These are phyloP conservation scores for Penicillium sp. DNA, from an alignment of 2,329 filamentous ascomycete genomes.

Conservation along the genomic window DNA sequence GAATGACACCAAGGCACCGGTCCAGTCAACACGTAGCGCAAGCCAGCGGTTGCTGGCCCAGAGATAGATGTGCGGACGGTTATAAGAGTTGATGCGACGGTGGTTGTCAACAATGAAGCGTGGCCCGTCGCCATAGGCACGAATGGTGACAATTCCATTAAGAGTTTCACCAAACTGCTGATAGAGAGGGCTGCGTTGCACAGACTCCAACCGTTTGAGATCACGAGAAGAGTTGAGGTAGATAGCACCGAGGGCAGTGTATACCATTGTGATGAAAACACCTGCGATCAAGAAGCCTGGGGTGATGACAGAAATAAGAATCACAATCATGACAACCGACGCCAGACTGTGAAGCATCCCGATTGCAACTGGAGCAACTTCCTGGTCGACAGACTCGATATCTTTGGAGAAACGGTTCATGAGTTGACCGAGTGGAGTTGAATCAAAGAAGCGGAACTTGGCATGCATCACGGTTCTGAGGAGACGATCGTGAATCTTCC, in stretches of 20 bases:
- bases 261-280: conserved; percentile 74
- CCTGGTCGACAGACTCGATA: conserved; percentile 88
- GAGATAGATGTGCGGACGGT: conserved; percentile 88
- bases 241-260: conserved; percentile 75
- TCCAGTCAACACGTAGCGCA: conserved; percentile 80
- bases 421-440: conserved; percentile 87
- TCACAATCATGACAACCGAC: conserved; percentile 74
- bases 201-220: conserved; percentile 87
- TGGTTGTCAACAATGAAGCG: conserved; percentile 93
- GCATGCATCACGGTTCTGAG: conserved; percentile 76
- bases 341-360: conserved; percentile 61
- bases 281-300: conserved; percentile 85
- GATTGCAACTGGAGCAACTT: conserved; percentile 88
- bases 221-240: conserved; percentile 92
- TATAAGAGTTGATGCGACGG: conserved; percentile 78
- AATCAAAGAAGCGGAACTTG: conserved; percentile 96
- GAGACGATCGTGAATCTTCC: conserved; percentile 71
- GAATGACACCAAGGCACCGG: conserved; percentile 88
- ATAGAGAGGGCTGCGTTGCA: conserved; percentile 89
- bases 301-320: conserved; percentile 80
- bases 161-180: conserved; percentile 97
- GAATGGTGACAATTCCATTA: conserved; percentile 90
- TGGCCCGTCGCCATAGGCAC: conserved; percentile 89
- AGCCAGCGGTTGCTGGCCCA: conserved; percentile 98
- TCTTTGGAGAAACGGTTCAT: conserved; percentile 99